These are phyloP conservation scores for Neurospora sp. DNA, from an alignment of 495 filamentous ascomycete genomes.

Conservation along the genomic window DNA sequence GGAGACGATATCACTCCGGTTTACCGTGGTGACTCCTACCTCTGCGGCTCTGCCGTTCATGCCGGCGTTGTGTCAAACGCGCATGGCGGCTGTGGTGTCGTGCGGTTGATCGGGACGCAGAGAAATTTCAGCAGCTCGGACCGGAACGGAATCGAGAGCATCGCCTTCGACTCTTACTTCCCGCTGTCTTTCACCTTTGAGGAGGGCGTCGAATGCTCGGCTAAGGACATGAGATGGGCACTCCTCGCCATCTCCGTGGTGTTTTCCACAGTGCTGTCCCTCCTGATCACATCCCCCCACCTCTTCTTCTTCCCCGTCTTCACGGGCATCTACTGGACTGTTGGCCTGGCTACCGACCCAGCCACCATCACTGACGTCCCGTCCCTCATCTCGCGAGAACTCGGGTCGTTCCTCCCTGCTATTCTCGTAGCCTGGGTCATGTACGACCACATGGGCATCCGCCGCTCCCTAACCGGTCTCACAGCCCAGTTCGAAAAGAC, in stretches of 20 bases:
- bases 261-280: constrained; percentile 54
- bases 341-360: constrained; percentile 69
- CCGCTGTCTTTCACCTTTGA: constrained; percentile 62
- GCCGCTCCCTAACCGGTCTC: constrained; percentile 42
- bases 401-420: constrained; percentile 69
- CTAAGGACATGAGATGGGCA: constrained; percentile 61
- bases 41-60: constrained; percentile 65
- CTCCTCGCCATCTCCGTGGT: constrained; percentile 62
- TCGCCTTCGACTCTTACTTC: constrained; percentile 31
- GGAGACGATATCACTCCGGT: constrained; percentile 12
- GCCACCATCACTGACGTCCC: constrained; percentile 43
- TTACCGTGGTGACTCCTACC: constrained; percentile 52
- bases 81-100: constrained; percentile 56
- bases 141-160: constrained; percentile 19
- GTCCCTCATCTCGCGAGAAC: constrained; percentile 52
- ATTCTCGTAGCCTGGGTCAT: constrained; percentile 66
- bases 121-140: constrained; percentile 6
- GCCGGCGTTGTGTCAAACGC: constrained; percentile 41
- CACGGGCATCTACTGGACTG: constrained; percentile 64
- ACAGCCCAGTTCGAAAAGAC: constrained; percentile 62
- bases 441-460: constrained; percentile 54
- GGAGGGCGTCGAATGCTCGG: constrained; percentile 38
- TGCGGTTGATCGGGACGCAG: constrained; percentile 6
- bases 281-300: constrained; percentile 57
- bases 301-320: constrained; percentile 67